Evolutionary conservation across 228 moss, liverwort and hornwort genomes (phyloP), one percentile per base, ranked within the genome.

Genomic region (Sphagnum magellanicum): DNA sequence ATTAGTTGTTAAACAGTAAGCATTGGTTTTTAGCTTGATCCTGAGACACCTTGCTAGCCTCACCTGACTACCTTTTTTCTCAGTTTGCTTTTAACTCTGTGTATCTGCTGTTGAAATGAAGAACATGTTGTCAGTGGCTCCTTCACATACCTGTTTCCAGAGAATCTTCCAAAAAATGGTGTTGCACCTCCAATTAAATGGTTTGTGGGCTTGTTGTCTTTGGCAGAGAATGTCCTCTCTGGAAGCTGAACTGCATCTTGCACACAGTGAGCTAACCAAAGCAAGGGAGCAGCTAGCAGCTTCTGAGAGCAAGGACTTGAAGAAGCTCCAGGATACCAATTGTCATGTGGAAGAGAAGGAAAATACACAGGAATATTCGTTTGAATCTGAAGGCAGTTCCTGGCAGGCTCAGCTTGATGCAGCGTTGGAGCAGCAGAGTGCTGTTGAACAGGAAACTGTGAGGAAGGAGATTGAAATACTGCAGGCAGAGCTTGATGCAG

Each of bases 151-250:
- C 1, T 32, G 32, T 32, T 32, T 32, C 32, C 32, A 32, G 32
- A 32, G 32, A 32, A 32, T 32, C 32, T 32, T 32, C 32, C 32
- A 32, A 32, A 32, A 32, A 32, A 32, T 32, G 32, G 32, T 32
- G 32, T 32, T 32, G 32, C 32, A 32, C 32, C 3, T 32, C 3
- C 32, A 32, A 32, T 32, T 32, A 32, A 32, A 32, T 32, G 32
- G 32, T 32, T 32, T 32, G 32, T 32, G 32, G 32, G 32, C 32
- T 32, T 32, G 32, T 32, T 32, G 32, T 32, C 32, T 3, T 32
- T 50, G 50, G 4, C 32, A 86, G 86, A 86, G 72, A 83, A 82
- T 80, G 16, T 65, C 73, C 6, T 73, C 8, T 58, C 65, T 83
- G 5, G 74, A 86, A 57, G 15, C 53, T 49, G 72, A 83, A 67